phyloP scores from a whole-genome alignment of 2,329 filamentous ascomycete species.

The Lachnellula subtilissima region DNA sequence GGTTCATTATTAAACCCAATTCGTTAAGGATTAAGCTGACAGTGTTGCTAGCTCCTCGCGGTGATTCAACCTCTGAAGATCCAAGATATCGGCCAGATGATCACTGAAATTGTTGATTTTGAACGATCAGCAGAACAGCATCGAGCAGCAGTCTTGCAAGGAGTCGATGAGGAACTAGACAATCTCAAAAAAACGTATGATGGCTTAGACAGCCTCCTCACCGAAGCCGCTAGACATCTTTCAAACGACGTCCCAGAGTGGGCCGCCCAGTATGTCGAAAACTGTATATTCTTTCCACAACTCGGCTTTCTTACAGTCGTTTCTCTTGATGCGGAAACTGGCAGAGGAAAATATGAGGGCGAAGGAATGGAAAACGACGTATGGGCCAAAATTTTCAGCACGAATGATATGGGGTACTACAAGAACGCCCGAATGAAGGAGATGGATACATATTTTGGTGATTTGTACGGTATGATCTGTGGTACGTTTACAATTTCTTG shows the following conservation, averaged over 20 bases:
- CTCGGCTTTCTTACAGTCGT: constrained; percentile 84
- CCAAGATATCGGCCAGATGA: constrained; percentile 61
- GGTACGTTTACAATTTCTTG: constrained; percentile 44
- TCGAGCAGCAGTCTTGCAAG: constrained; percentile 66
- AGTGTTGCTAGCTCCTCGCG: constrained; percentile 46
- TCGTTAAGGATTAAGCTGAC: background rate
- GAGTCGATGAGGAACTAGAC: constrained; percentile 72
- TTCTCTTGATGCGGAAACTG: constrained; percentile 53
- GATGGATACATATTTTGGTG: constrained; percentile 76
- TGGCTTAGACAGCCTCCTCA: constrained; percentile 70
- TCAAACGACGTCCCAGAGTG: constrained; percentile 57
- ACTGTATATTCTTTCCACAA: constrained; percentile 87
- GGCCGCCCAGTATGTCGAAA: constrained; percentile 50
- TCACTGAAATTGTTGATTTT: constrained; percentile 76
- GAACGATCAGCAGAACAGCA: constrained; percentile 63
- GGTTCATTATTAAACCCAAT: constrained; percentile 33
- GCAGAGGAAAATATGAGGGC: constrained; percentile 59
- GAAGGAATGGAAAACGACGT: constrained; percentile 47
- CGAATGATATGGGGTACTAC: constrained; percentile 71
- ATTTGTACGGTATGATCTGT: constrained; percentile 79
- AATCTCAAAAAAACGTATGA: constrained; percentile 71
- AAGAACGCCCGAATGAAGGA: constrained; percentile 79
- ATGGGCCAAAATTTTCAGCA: constrained; percentile 77
- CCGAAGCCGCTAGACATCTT: constrained; percentile 60
- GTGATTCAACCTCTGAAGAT: constrained; percentile 56